A percentile compares a stretch with the other conserved stretches of the same genome.
Conservation (phyloP, 208 protist genomes). For the Leishmania braziliensis region DNA sequence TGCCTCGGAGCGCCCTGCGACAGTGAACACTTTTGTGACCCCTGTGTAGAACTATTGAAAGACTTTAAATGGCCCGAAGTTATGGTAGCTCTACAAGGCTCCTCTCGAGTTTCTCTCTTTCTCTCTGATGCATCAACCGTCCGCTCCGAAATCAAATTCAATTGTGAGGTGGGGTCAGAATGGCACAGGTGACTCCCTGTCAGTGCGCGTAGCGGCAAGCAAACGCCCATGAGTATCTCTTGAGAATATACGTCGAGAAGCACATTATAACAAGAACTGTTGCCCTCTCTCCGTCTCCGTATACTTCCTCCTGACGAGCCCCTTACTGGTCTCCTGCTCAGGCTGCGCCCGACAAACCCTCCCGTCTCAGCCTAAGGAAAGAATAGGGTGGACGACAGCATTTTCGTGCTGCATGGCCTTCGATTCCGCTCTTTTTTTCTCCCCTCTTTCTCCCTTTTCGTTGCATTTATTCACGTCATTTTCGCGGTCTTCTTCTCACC, state of each 20-base stretch:
- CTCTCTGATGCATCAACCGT: not conserved
- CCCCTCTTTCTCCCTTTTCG: not conserved
- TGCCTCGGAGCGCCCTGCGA: not conserved
- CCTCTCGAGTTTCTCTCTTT: not conserved
- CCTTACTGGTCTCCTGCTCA: not conserved
- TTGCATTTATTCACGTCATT: not conserved
- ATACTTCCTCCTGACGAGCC: not conserved
- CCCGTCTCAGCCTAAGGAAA: not conserved
- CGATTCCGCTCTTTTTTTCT: not conserved
- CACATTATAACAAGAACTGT: not conserved
- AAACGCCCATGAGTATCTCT: not conserved
- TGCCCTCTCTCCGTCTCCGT: not conserved
- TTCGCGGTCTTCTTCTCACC: not conserved
- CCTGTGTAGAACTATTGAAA: not conserved
- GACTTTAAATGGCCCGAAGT: not conserved
- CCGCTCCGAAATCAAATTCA: not conserved
- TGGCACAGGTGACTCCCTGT: not conserved
- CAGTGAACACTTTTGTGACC: not conserved
- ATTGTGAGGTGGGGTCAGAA: not conserved
- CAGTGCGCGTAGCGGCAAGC: not conserved
- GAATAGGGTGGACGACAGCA: not conserved
- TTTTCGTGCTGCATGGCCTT: not conserved
- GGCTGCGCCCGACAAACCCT: not conserved
- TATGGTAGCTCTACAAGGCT: not conserved
- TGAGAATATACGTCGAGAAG: not conserved